Percentiles rank a stretch among this genome's conserved stretches.
Conservation (phyloP, 495 filamentous ascomycete species). For the Talaromyces proteolyticus region DNA sequence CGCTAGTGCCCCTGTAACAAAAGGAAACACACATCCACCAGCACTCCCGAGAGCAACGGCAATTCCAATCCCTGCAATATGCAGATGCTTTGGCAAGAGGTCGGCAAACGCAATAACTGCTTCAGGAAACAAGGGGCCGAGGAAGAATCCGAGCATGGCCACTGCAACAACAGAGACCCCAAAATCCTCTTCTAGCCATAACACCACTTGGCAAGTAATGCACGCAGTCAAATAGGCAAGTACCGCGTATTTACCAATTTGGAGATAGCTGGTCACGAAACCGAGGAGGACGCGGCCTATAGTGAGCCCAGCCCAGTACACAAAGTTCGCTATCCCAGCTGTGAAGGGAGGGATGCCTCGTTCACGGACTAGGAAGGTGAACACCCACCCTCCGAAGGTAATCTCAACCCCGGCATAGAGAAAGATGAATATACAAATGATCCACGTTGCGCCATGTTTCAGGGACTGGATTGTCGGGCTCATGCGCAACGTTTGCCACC, state of each 20-base stretch:
- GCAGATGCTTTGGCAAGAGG: conserved; percentile 62
- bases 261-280: neutral
- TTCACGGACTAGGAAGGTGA: conserved; percentile 6
- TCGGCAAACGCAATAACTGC: conserved; percentile 67
- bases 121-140: conserved; percentile 56
- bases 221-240: conserved; percentile 35
- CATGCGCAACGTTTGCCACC: neutral
- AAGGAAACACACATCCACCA: conserved; percentile 5
- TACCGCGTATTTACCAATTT: conserved; percentile 19
- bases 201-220: conserved; percentile 44
- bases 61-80: conserved; percentile 71
- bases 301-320: conserved; percentile 9
- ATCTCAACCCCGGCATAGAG: conserved; percentile 9
- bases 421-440: conserved; percentile 5
- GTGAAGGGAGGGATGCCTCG: conserved; percentile 2
- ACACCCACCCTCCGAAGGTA: conserved; percentile 10
- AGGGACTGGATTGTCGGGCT: conserved; percentile 3
- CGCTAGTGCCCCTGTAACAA: conserved; percentile 3
- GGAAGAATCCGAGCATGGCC: conserved; percentile 58
- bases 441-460: conserved; percentile 2
- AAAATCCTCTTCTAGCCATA: conserved; percentile 59
- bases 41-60: conserved; percentile 44
- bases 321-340: conserved; percentile 1
- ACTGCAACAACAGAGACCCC: conserved; percentile 56
- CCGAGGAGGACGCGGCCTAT: conserved; percentile 5